Evolutionary conservation across 371 early-diverging fungal genomes (phyloP), one percentile per base, ranked within the genome.

Genomic region (Mucor saturninus): DNA sequence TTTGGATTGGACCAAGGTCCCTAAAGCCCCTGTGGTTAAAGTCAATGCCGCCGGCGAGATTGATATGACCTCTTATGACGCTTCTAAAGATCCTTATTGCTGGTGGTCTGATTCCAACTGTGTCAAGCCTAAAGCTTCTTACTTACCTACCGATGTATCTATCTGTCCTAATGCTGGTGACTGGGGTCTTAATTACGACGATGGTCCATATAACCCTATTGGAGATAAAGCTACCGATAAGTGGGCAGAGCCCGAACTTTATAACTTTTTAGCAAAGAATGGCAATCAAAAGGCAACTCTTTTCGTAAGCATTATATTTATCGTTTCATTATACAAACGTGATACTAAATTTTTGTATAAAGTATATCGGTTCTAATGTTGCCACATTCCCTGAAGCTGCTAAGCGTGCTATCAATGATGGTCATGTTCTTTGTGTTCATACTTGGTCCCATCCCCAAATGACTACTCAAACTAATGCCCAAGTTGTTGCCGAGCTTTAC

Each of bases 381-480:
- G 67, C 65, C 1, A 77, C 74, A 8, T 75, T 56, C 56, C 82
- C 82, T 48, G 74, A 70, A 39, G 79, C 79, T 55, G 82, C 77
- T 26, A 67, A 68, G 45, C 74, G 82, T 59, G 82, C 82, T 37
- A 59, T 82, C 14, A 72, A 73, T 31, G 75, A 78, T 63, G 80
- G 84, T 21, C 79, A 82, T 39, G 67, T 66, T 32, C 68, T 86
- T 49, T 80, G 81, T 37, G 63, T 76, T 38, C 86, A 86, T 55
- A 84, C 86, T 11, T 86, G 86, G 86, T 79, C 83, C 31, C 90
- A 89, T 59, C 83, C 82, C 49, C 66, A 64, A 21, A 77, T 87
- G 79, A 84, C 87, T 30, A 67, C 80, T 30, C 74, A 76, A 54
- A 67, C 82, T 37, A 84, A 82, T 52, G 81, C 76, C 5, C 66